Percentiles rank a stretch among this genome's conserved stretches.
Evolutionary conservation across 805 yeast species (phyloP).

Genomic region (Zygotorulaspora sp.): DNA sequence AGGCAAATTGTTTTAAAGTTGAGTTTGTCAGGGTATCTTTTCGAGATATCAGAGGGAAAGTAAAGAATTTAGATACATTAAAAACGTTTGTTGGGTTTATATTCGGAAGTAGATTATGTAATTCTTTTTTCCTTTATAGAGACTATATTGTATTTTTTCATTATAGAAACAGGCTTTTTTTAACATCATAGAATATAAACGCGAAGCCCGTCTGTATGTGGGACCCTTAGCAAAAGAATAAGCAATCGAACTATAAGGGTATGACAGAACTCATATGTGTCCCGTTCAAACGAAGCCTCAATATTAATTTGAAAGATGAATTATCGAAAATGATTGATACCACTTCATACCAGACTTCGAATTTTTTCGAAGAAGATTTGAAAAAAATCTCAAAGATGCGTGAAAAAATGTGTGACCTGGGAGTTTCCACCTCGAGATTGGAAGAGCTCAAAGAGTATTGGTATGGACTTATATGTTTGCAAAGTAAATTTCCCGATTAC

Average conservation of each 20-base stretch:
- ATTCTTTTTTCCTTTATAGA: background rate
- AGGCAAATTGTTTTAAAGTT: constrained; percentile 30
- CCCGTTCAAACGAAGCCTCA: constrained; percentile 47
- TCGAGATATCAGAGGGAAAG: too few species aligned
- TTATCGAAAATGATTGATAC: constrained; percentile 43
- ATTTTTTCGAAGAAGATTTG: constrained; percentile 42
- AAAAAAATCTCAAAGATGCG: constrained; percentile 43
- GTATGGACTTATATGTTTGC: constrained; percentile 41
- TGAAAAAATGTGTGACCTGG: constrained; percentile 36
- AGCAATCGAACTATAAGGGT: background rate
- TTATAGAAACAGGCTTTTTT: too few species aligned
- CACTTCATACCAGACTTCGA: constrained; percentile 44
- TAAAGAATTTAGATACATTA: too few species aligned
- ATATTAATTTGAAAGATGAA: constrained; percentile 39
- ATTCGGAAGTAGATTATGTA: too few species aligned
- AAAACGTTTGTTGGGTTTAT: too few species aligned
- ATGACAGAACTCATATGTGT: constrained; percentile 44
- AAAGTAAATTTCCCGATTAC: constrained; percentile 60
- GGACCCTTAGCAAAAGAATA: background rate
- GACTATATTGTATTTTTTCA: background rate
- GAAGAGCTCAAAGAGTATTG: constrained; percentile 44
- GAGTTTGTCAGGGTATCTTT: too few species aligned
- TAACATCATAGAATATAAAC: background rate
- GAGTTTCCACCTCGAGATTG: constrained; percentile 37
- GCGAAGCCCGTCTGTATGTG: background rate